phyloP scores from a whole-genome alignment of 2,329 filamentous ascomycete species.

The Diaporthe helianthi region DNA sequence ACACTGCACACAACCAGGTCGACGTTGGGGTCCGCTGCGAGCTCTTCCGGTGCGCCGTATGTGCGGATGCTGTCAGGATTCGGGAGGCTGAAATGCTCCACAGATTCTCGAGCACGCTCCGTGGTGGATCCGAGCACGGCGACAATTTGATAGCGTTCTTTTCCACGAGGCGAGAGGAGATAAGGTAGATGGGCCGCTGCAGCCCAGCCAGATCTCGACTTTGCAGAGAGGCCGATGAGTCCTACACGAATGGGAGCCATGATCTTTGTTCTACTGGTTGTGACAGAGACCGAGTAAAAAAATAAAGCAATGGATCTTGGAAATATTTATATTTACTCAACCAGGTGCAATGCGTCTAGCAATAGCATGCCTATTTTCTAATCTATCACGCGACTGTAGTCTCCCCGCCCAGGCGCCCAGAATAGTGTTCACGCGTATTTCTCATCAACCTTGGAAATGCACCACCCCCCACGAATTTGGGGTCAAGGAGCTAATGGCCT shows the following conservation, averaged over 20 bases:
- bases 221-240: conserved; percentile 63
- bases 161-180: conserved; percentile 54
- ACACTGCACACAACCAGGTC: conserved; percentile 63
- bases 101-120: conserved; percentile 52
- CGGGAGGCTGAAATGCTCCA: conserved; percentile 49
- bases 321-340: not conserved
- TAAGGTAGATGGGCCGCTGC: conserved; percentile 64
- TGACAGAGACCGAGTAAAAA: too few species aligned
- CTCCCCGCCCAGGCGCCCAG: not conserved
- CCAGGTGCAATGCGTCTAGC: too few species aligned
- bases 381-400: not conserved
- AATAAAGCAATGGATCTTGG: not conserved
- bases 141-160: conserved; percentile 54
- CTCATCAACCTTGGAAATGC: not conserved
- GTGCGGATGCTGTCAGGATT: conserved; percentile 48
- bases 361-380: not conserved
- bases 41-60: conserved; percentile 56
- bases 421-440: not conserved
- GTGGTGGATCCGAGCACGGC: conserved; percentile 61
- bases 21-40: conserved; percentile 57
- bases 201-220: conserved; percentile 61
- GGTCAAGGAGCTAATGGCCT: not conserved
- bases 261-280: too few species aligned
- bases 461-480: not conserved
- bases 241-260: conserved; percentile 61